Evolutionary conservation across 1,139 yeast genomes (phyloP).

Genomic region (Protomyces inundatus): DNA sequence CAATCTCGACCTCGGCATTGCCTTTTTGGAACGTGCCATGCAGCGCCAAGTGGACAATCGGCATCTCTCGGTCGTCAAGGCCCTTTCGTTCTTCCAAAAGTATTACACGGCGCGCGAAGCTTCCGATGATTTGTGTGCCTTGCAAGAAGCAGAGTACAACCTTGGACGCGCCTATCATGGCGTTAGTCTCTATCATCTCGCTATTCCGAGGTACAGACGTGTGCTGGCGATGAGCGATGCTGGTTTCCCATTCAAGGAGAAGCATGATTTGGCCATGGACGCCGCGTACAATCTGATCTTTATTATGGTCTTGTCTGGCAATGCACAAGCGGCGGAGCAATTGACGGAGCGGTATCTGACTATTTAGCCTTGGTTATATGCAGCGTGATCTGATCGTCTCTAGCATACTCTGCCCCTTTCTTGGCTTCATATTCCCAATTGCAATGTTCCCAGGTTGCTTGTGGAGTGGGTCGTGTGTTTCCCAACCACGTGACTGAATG

Average conservation of each 20-base stretch:
- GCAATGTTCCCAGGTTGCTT: too few relatives aligned
- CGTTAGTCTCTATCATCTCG: slow-evolving; percentile 57
- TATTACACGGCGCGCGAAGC: slow-evolving; percentile 50
- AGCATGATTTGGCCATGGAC: slow-evolving; percentile 59
- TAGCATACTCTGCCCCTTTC: too few relatives aligned
- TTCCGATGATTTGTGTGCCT: slow-evolving; percentile 41
- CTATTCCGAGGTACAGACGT: slow-evolving; percentile 63
- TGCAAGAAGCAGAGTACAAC: slow-evolving; percentile 77
- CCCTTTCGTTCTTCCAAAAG: slow-evolving; percentile 68
- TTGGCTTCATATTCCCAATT: too few relatives aligned
- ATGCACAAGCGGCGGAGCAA: slow-evolving; percentile 43
- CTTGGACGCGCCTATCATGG: slow-evolving; percentile 80
- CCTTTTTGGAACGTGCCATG: slow-evolving; percentile 87
- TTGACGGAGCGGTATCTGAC: slow-evolving; percentile 51
- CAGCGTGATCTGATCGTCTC: too few relatives aligned
- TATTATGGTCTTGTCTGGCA: slow-evolving; percentile 73
- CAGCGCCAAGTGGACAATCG: slow-evolving; percentile 82
- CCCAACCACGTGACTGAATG: too few relatives aligned
- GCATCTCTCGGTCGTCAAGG: slow-evolving; percentile 82
- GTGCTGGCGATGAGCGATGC: slow-evolving; percentile 45
- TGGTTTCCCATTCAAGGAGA: slow-evolving; percentile 13
- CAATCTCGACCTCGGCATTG: slow-evolving; percentile 65
- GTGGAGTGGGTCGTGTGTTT: too few relatives aligned
- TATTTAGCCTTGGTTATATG: neutral
- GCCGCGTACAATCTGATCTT: slow-evolving; percentile 80